phyloP scores from a whole-genome alignment of 192 early-diverging fungal species.

The Dissophora ornata region DNA sequence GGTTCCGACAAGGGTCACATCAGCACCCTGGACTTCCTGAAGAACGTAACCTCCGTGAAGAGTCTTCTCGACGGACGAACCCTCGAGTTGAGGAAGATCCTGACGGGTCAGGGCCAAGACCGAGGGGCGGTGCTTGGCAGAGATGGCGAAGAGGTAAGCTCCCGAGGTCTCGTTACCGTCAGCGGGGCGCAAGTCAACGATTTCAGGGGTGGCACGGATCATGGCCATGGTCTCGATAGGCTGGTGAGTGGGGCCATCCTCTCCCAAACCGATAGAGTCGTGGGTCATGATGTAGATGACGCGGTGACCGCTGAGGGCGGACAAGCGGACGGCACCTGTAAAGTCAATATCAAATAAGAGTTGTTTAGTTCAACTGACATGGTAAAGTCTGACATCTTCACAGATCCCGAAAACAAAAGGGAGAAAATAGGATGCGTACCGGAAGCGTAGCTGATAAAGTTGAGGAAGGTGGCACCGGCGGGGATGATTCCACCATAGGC shows the following conservation, averaged over 20 bases:
- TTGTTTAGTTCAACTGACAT: not conserved
- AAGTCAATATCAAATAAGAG: too few species aligned
- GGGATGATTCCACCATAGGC: conserved; percentile 92
- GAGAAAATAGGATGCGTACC: not conserved
- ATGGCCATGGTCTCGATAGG: conserved; percentile 95
- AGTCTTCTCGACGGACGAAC: conserved; percentile 83
- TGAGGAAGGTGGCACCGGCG: conserved; percentile 92
- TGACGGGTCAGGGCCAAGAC: conserved; percentile 93
- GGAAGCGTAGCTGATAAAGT: conserved; percentile 83
- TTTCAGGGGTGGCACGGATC: conserved; percentile 93
- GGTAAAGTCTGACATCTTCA: too few species aligned
- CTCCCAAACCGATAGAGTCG: conserved; percentile 95
- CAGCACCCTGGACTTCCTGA: conserved; percentile 68
- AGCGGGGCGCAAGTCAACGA: conserved; percentile 89
- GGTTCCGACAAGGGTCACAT: conserved; percentile 84
- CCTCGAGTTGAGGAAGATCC: conserved; percentile 92
- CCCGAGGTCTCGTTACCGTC: conserved; percentile 96
- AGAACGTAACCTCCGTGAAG: conserved; percentile 91
- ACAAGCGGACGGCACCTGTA: conserved; percentile 83
- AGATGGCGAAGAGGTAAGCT: conserved; percentile 87
- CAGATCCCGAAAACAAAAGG: too few species aligned
- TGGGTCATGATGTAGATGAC: conserved; percentile 99
- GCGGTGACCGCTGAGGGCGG: conserved; percentile 89
- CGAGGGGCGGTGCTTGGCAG: conserved; percentile 79
- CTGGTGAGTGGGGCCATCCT: conserved; percentile 99